Conservation (phyloP, 225 moss, liverwort and hornwort genomes). For the Sphagnum tenellum region DNA sequence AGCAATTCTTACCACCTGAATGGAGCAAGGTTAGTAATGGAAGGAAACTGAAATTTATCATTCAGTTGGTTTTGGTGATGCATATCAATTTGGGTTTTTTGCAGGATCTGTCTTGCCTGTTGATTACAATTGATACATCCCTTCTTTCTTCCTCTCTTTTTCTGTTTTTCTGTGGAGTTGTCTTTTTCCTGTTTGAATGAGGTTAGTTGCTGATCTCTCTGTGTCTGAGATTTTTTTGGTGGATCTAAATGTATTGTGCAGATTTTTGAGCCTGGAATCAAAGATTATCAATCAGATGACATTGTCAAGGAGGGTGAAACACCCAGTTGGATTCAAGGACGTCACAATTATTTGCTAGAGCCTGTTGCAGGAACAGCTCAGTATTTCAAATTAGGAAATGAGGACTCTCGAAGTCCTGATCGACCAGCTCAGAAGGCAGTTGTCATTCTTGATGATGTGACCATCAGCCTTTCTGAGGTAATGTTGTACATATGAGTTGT, state of each 20-base stretch:
- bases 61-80: no score
- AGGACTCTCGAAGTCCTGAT: slow-evolving; percentile 60
- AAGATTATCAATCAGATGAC: slow-evolving; percentile 18
- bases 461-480: slow-evolving; percentile 74
- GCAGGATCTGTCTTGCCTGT: no score
- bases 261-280: slow-evolving; percentile 78
- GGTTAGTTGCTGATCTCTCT: no score
- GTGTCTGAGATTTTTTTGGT: no score
- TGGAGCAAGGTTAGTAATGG: slow-evolving; percentile 52
- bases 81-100: no score
- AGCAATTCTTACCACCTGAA: slow-evolving; percentile 53
- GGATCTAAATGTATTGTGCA: slow-evolving; percentile 9
- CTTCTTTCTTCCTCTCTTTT: no score
- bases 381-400: slow-evolving; percentile 83
- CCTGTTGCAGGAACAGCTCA: slow-evolving; percentile 78
- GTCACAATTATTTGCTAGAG: slow-evolving; percentile 59
- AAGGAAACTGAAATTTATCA: no score
- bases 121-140: no score
- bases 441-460: slow-evolving; percentile 70
- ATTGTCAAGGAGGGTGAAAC: slow-evolving; percentile 26
- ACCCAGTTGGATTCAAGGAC: slow-evolving; percentile 28
- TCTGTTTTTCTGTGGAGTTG: no score
- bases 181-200: no score
- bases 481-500: no score
- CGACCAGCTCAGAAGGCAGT: slow-evolving; percentile 71